Conservation (phyloP, 1,284 basidiomycete genomes). For the Athelia sp. region DNA sequence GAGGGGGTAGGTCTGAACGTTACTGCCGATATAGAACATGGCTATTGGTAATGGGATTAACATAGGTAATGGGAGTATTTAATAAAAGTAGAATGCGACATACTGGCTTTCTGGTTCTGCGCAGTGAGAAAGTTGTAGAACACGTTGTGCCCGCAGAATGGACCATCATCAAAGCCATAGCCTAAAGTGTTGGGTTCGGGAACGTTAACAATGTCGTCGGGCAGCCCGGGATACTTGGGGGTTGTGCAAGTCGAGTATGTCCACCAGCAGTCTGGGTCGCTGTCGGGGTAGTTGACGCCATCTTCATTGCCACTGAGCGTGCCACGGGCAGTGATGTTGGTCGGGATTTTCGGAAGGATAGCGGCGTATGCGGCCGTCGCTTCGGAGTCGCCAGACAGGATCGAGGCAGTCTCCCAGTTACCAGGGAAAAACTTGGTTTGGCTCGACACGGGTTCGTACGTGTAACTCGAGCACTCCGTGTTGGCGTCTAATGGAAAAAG, state of each 20-base stretch:
- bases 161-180: constrained; percentile 66
- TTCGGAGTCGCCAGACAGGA: constrained; percentile 39
- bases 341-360: constrained; percentile 22
- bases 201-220: constrained; percentile 52
- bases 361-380: constrained; percentile 35
- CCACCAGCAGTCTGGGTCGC: constrained; percentile 38
- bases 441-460: constrained; percentile 34
- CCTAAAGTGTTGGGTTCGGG: constrained; percentile 62
- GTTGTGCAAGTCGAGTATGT: constrained; percentile 53
- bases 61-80: too few species aligned
- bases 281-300: constrained; percentile 19
- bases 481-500: too few species aligned
- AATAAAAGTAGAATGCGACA: constrained; percentile 17
- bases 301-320: constrained; percentile 22
- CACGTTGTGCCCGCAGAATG: constrained; percentile 32
- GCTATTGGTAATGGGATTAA: constrained; percentile 26
- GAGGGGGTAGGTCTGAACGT: constrained; percentile 66
- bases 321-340: constrained; percentile 33
- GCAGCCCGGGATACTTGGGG: constrained; percentile 37
- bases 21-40: constrained; percentile 78
- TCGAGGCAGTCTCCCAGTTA: constrained; percentile 37
- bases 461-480: constrained; percentile 36
- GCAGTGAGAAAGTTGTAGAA: constrained; percentile 60
- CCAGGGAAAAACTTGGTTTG: constrained; percentile 41
- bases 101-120: constrained; percentile 68